Evolutionary conservation across 805 yeast species (phyloP), one percentile per base, ranked within the genome.

Genomic region (Cyberlindnera sargentensis): DNA sequence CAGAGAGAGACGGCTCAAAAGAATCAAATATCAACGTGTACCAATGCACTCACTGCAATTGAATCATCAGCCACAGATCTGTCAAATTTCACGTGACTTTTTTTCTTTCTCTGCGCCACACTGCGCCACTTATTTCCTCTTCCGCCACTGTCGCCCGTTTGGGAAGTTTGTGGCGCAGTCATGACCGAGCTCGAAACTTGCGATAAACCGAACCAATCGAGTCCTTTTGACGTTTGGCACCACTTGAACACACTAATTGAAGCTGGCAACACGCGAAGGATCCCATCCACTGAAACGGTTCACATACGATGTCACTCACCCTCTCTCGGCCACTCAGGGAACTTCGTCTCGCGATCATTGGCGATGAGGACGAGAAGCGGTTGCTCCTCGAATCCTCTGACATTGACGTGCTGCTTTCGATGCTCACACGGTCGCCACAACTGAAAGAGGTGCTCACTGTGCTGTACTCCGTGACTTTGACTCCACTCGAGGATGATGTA

Each of bases 331-430:
- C 50, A 8, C 38, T 53, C 7, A 30, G 41, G 33, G 51, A 47
- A 15, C 36, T 48, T 0, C 42, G 58, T 11, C 47, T 54, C 23
- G 45, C 52, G 8, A 46, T 54, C 30, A 50, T 54, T 29, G 58
- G 58, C 8, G 58, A 54, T 37, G 55, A 50, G 9, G 58, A 52
- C 29, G 52, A 46, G 46, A 54, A 54, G 40, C 26, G 25, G 20
- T 40, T 40, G 7, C 20, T 49, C 30, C 42, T 49, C 15, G 20
- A 15, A 15, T 46, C 48, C 15, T 34, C 36, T 3, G 42, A 42
- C 20, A 42, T 49, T 15, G 44, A 34, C 8, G 35, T 9, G 31
- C 23, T 49, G 24, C 38, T 48, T 40, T 7, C 8, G 8, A 10
- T 47, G 37, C n/a, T 35, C 23, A 32, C 36, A 29, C 31, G 39